A percentile compares a stretch with the other conserved stretches of the same genome.
These are phyloP conservation scores for Toxicodendron radicans DNA, from an alignment of 345 rosid species.

Conservation along the genomic window DNA sequence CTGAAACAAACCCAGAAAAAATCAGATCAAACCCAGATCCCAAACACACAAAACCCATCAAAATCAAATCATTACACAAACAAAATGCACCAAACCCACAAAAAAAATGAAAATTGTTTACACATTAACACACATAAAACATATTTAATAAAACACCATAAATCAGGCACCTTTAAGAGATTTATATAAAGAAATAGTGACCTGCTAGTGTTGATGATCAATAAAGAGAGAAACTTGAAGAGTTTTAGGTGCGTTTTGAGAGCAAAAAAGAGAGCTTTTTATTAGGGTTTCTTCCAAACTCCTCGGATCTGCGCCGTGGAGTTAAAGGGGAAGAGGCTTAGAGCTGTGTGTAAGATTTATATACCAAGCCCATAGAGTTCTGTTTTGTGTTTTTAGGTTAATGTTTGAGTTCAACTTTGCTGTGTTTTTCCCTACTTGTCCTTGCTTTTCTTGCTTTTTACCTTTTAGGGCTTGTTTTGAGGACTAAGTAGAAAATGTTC, in stretches of 20 bases:
- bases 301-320: slow-evolving; percentile 96
- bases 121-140: background rate
- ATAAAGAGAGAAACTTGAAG: background rate
- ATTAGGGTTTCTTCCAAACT: slow-evolving; percentile 65
- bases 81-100: background rate
- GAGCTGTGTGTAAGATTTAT: background rate
- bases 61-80: slow-evolving; percentile 10
- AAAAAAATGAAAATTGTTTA: background rate
- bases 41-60: slow-evolving; percentile 3
- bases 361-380: background rate
- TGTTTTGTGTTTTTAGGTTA: background rate
- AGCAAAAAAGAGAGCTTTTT: slow-evolving; percentile 13
- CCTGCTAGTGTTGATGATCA: slow-evolving; percentile 24
- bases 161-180: slow-evolving; percentile 9
- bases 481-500: too few species aligned
- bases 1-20: background rate
- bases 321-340: slow-evolving; percentile 26
- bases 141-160: background rate
- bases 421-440: background rate
- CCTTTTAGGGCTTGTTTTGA: background rate
- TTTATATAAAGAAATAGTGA: slow-evolving; percentile 3
- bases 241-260: slow-evolving; percentile 3
- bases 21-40: slow-evolving; percentile 33
- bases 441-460: background rate
- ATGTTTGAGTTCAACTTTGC: background rate